These are phyloP conservation scores for Kazachstania bromeliacearum DNA, from an alignment of 805 yeast genomes.

Conservation along the genomic window DNA sequence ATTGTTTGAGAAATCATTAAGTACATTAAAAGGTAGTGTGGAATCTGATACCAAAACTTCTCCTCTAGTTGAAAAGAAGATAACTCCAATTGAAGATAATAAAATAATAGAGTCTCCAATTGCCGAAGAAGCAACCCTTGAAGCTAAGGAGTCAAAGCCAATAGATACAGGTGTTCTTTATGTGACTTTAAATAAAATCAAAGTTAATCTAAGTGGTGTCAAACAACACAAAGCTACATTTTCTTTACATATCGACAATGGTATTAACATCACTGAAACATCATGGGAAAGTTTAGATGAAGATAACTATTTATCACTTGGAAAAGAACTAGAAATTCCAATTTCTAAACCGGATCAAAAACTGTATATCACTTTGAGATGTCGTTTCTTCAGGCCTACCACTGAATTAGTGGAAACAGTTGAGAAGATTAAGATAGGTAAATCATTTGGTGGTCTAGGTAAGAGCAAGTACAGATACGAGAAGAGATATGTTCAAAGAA, in stretches of 20 bases:
- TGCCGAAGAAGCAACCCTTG: neutral
- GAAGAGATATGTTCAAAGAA: slow-evolving; percentile 41
- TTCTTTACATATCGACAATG: slow-evolving; percentile 59
- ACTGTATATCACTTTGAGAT: slow-evolving; percentile 63
- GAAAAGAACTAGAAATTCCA: slow-evolving; percentile 64
- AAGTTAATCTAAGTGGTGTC: slow-evolving; percentile 40
- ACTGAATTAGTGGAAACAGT: slow-evolving; percentile 49
- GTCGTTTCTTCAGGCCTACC: slow-evolving; percentile 40
- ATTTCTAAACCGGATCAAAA: slow-evolving; percentile 37
- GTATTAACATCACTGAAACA: slow-evolving; percentile 68
- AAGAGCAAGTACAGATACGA: slow-evolving; percentile 31
- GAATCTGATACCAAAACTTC: neutral
- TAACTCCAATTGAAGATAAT: neutral
- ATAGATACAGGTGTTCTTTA: slow-evolving; percentile 41
- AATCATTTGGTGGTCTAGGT: slow-evolving; percentile 22
- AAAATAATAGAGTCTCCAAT: neutral
- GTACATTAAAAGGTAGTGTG: neutral
- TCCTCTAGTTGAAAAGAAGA: neutral
- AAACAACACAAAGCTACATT: slow-evolving; percentile 38
- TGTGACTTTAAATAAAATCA: slow-evolving; percentile 39
- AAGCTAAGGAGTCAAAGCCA: neutral
- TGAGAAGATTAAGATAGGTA: slow-evolving; percentile 44
- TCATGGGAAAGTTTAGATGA: slow-evolving; percentile 33
- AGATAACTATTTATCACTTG: slow-evolving; percentile 31
- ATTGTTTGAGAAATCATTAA: neutral